Conservation (phyloP, 1,139 yeast genomes). For the Maudiozyma humilis region DNA sequence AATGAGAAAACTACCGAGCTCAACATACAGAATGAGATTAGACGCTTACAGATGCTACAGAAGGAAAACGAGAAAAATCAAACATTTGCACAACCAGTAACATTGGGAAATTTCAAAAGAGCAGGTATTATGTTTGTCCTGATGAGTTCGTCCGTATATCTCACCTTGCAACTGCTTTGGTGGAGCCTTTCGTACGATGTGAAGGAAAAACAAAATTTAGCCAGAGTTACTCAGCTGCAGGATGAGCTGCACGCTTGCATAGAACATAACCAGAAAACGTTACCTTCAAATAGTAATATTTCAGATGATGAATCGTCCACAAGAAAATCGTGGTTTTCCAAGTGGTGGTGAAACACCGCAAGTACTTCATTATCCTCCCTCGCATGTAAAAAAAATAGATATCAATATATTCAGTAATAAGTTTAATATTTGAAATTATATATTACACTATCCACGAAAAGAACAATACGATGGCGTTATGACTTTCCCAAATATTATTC, state of each 20-base stretch:
- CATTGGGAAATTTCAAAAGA: slow-evolving; percentile 21
- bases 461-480: no score
- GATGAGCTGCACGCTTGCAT: slow-evolving; percentile 10
- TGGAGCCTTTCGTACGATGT: slow-evolving; percentile 31
- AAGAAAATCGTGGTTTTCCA: slow-evolving; percentile 4
- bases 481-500: no score
- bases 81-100: slow-evolving; percentile 7
- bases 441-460: no score
- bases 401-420: not conserved
- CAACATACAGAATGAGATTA: slow-evolving; percentile 25
- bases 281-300: no score
- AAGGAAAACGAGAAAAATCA: slow-evolving; percentile 16
- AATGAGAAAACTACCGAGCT: slow-evolving; percentile 27
- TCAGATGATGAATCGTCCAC: not conserved
- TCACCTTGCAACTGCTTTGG: slow-evolving; percentile 30
- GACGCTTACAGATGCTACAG: slow-evolving; percentile 22
- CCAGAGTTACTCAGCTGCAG: slow-evolving; percentile 17
- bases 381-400: not conserved
- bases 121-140: slow-evolving; percentile 27
- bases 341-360: not conserved
- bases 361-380: not conserved
- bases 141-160: slow-evolving; percentile 28
- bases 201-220: slow-evolving; percentile 22
- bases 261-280: slow-evolving; percentile 4
- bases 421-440: no score